These are phyloP conservation scores for Arachis hypogaea DNA, from an alignment of 306 rosid genomes.

Conservation along the genomic window DNA sequence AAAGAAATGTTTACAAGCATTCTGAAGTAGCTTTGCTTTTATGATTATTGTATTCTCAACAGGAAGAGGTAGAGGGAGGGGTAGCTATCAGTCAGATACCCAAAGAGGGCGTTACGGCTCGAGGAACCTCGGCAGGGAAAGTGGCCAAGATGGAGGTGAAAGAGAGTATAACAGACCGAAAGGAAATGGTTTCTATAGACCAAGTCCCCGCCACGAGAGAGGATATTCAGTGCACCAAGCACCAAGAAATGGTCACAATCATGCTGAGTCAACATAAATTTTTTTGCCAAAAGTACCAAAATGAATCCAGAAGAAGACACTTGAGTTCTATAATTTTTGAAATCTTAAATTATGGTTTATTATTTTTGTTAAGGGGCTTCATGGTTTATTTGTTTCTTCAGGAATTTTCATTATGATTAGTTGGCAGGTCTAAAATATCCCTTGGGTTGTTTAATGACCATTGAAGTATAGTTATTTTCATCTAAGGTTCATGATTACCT, in stretches of 20 bases:
- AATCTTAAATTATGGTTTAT: slow-evolving; percentile 25
- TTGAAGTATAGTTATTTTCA: slow-evolving; percentile 19
- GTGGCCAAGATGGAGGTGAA: slow-evolving; percentile 56
- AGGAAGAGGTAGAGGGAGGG: slow-evolving; percentile 87
- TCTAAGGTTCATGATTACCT: background rate
- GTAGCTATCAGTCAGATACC: slow-evolving; percentile 58
- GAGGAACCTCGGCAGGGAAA: slow-evolving; percentile 54
- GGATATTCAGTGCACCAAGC: slow-evolving; percentile 47
- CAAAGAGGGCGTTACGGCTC: slow-evolving; percentile 56
- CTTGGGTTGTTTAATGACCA: background rate
- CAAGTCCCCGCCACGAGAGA: slow-evolving; percentile 54
- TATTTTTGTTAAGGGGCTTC: slow-evolving; percentile 25
- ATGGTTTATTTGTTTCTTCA: slow-evolving; percentile 17
- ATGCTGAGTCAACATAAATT: slow-evolving; percentile 46
- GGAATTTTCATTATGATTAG: slow-evolving; percentile 13
- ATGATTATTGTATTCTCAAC: slow-evolving; percentile 31
- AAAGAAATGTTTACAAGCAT: background rate
- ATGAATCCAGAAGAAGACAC: slow-evolving; percentile 23
- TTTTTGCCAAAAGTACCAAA: slow-evolving; percentile 17
- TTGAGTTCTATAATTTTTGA: slow-evolving; percentile 21
- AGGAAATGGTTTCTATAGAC: slow-evolving; percentile 71
- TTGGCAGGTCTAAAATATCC: slow-evolving; percentile 38
- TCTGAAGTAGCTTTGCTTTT: background rate
- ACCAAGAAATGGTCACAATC: slow-evolving; percentile 49
- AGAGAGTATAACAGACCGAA: slow-evolving; percentile 53